Base-by-base conservation (phyloP, 192 early-diverging fungal species). In the Coemansia sp. region DNA sequence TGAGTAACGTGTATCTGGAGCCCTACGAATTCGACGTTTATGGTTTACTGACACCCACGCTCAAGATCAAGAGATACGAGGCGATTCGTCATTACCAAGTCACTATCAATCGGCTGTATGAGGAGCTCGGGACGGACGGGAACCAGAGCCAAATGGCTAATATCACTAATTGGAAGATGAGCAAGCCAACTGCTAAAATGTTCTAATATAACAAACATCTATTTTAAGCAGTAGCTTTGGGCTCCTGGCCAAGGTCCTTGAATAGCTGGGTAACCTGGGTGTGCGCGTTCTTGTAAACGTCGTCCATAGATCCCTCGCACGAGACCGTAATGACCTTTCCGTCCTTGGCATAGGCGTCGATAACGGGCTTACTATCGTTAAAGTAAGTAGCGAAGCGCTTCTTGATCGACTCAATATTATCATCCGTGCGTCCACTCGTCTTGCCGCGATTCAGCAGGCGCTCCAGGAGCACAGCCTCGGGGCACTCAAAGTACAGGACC, bases 371-470 rank as follows among this genome's bases (percentile, higher is more conserved):
- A 65, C 88, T 91, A 13, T 89, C 89, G 26, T 96, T 89, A n/a
- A 76, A 66, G 59, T 96, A 99, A 0, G 89, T 90, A 13, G 67
- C 71, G 87, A 99, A 99, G 8, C 97, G 86, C 85, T 99, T 99
- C 66, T 85, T 88, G 87, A 99, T 99, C 7, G 91, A 91, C 68
- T 97, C 95, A 37, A 93, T 88, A 69, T 99, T 97, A 66, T 99
- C 97, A 68, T 99, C 97, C 14, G 87, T 77, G 26, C 97, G 86
- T 1, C 97, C 97, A 57, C 89, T 92, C 25, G 92, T 98, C 72
- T 97, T 92, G 9, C 95, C 97, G 66, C 97, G 88, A 74, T 96
- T 93, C 77, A 96, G 70, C 64, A 99, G 79, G 33, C 97, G 89
- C 75, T 87, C 84, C 41, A 96, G 79, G 92, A 99, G 89, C 57